Evolutionary conservation across 805 yeast genomes (phyloP).

Genomic region (Sungouiozyma ichnusensis): DNA sequence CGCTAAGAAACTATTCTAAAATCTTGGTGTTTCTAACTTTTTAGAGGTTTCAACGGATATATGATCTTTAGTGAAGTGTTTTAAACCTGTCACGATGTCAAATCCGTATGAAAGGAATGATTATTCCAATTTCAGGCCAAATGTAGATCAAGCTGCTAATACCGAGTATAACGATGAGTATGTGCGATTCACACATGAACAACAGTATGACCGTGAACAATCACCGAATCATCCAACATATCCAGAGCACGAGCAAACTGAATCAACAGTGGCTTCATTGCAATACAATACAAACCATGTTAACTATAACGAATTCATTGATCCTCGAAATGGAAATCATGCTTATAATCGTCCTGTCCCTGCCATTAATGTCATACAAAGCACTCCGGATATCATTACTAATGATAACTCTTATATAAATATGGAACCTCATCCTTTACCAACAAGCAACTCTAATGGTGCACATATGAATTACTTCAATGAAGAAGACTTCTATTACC

Average conservation of each 20-base stretch:
- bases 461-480: slow-evolving; percentile 9
- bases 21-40: no score
- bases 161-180: background rate
- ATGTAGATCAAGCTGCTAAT: background rate
- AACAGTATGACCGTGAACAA: no score
- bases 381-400: slow-evolving; percentile 16
- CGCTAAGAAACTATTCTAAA: background rate
- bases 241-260: background rate
- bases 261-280: background rate
- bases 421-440: slow-evolving; percentile 4
- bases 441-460: background rate
- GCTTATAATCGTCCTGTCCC: slow-evolving; percentile 13
- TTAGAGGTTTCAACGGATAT: no score
- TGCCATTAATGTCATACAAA: slow-evolving; percentile 20
- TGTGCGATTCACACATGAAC: background rate
- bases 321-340: slow-evolving; percentile 1
- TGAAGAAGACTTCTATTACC: slow-evolving; percentile 18
- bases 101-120: background rate
- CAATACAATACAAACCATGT: slow-evolving; percentile 1
- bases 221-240: no score
- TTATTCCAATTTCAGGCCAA: background rate
- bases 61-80: background rate
- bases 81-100: background rate
- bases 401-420: slow-evolving; percentile 4
- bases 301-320: background rate